phyloP scores from a whole-genome alignment of 495 filamentous ascomycete species.

The Podospora pseudopauciseta region DNA sequence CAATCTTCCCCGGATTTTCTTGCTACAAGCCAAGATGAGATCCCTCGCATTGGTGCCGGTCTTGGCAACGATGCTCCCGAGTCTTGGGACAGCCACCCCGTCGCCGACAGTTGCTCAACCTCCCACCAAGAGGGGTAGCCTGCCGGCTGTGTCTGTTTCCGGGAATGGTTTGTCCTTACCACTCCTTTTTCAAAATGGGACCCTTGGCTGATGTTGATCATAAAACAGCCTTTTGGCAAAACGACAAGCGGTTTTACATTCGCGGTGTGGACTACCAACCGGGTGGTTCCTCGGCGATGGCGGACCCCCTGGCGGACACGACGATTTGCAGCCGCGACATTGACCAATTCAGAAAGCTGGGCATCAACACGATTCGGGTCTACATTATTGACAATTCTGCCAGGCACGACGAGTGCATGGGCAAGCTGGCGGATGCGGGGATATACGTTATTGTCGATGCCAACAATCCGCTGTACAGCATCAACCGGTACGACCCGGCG shows the following conservation, averaged over 20 bases:
- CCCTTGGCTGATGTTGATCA: too few species aligned
- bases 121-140: constrained; percentile 45
- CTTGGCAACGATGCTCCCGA: constrained; percentile 49
- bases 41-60: constrained; percentile 41
- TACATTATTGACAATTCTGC: constrained; percentile 89
- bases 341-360: constrained; percentile 74
- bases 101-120: constrained; percentile 57
- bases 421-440: constrained; percentile 70
- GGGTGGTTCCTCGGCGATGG: constrained; percentile 73
- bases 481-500: constrained; percentile 73
- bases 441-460: constrained; percentile 89
- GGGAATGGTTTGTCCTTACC: constrained; percentile 41
- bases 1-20: constrained; percentile 6
- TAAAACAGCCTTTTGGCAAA: constrained; percentile 76
- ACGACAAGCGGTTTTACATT: constrained; percentile 81
- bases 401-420: constrained; percentile 84
- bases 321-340: constrained; percentile 78
- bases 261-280: constrained; percentile 96
- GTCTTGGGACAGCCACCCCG: constrained; percentile 53
- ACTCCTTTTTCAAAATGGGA: neutral
- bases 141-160: constrained; percentile 45
- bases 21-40: constrained; percentile 14
- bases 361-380: constrained; percentile 87
- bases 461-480: constrained; percentile 61
- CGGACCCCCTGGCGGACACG: constrained; percentile 75